Percentiles rank a stretch among this genome's conserved stretches.
These are phyloP conservation scores for Podospora sp. DNA, from an alignment of 495 filamentous ascomycete species.

Conservation along the genomic window DNA sequence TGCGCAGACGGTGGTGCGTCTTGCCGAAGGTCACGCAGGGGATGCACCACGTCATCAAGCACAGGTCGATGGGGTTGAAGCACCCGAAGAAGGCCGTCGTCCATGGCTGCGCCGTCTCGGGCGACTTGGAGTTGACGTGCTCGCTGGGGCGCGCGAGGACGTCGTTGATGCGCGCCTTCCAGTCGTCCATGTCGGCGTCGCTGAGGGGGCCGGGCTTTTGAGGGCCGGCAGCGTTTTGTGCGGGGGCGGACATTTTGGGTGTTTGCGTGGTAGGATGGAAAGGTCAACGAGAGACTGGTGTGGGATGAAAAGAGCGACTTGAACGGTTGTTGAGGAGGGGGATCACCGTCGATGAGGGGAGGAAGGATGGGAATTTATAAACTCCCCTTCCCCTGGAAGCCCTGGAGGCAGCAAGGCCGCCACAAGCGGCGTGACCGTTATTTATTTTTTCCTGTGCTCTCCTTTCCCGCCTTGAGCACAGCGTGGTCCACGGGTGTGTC, in stretches of 20 bases:
- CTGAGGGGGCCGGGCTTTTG: slow-evolving; percentile 8
- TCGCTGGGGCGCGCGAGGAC: slow-evolving; percentile 28
- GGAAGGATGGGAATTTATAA: background rate
- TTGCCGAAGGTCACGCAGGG: slow-evolving; percentile 54
- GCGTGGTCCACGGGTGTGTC: background rate
- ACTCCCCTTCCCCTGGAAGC: background rate
- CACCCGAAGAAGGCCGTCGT: slow-evolving; percentile 37
- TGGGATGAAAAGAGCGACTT: background rate
- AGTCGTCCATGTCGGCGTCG: slow-evolving; percentile 11
- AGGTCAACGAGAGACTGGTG: background rate
- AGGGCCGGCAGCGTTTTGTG: background rate
- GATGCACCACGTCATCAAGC: slow-evolving; percentile 42
- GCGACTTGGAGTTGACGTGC: slow-evolving; percentile 36
- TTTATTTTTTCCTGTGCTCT: background rate
- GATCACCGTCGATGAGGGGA: background rate
- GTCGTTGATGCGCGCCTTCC: slow-evolving; percentile 11
- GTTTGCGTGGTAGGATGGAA: background rate
- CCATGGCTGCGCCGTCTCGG: slow-evolving; percentile 36
- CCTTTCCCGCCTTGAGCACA: background rate
- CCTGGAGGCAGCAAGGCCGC: background rate
- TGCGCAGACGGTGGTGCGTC: slow-evolving; percentile 48
- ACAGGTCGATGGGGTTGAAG: slow-evolving; percentile 43
- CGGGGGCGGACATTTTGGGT: slow-evolving; percentile 7
- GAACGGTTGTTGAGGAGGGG: background rate
- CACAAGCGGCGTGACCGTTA: background rate